A percentile compares a stretch with the other conserved stretches of the same genome.
These are phyloP conservation scores for Ophiostoma sp. DNA, from an alignment of 2,329 filamentous ascomycete genomes.

Conservation along the genomic window DNA sequence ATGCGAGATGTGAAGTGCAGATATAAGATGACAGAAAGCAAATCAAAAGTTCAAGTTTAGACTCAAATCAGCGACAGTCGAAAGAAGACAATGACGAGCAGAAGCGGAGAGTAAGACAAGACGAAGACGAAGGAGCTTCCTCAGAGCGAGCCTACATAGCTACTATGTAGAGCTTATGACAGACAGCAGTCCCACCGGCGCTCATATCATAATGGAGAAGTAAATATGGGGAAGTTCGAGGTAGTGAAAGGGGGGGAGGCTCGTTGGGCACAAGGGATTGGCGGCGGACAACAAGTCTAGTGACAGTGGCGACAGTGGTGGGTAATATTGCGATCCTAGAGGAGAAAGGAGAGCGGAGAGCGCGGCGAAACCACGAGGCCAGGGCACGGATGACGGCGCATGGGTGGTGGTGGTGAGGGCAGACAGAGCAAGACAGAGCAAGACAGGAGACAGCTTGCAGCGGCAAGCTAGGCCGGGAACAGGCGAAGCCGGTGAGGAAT, in stretches of 20 bases:
- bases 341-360: neutral
- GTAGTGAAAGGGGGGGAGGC: slow-evolving; percentile 9
- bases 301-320: slow-evolving; percentile 8
- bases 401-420: neutral
- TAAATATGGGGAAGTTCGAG: slow-evolving; percentile 9
- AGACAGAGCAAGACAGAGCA: neutral
- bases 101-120: neutral
- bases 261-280: slow-evolving; percentile 13
- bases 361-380: neutral
- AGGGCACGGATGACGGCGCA: slow-evolving; percentile 9
- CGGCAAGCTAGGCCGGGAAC: neutral
- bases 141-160: neutral
- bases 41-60: neutral
- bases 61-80: neutral
- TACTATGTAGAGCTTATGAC: slow-evolving; percentile 14
- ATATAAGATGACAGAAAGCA: neutral
- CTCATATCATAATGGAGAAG: slow-evolving; percentile 16
- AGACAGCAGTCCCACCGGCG: slow-evolving; percentile 5
- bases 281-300: slow-evolving; percentile 4
- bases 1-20: neutral
- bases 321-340: neutral
- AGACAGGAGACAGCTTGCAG: neutral
- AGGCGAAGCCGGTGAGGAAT: neutral
- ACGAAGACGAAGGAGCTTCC: neutral
- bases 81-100: slow-evolving; percentile 2